Conservation (phyloP, 169 alveolate genomes). For the Plasmodium cynomolgi region DNA sequence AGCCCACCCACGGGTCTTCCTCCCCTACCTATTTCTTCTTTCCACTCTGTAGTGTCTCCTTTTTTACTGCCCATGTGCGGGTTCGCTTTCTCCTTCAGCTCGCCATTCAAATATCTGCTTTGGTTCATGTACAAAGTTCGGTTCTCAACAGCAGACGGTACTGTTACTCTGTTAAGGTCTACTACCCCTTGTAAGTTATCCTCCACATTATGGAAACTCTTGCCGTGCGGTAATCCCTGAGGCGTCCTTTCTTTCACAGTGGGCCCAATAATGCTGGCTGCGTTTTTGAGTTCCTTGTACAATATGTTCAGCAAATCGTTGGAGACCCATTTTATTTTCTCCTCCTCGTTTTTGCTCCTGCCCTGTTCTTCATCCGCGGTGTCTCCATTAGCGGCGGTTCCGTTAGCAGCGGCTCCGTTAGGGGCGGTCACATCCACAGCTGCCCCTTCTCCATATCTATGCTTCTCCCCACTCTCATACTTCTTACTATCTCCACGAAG, state of each 20-base stretch:
- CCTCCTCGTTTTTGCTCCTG: neutral
- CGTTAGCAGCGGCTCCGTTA: neutral
- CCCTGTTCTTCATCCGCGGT: neutral
- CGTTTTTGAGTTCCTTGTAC: conserved; percentile 12
- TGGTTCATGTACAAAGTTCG: neutral
- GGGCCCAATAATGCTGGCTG: neutral
- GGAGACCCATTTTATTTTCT: neutral
- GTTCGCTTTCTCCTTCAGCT: neutral
- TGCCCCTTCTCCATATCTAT: neutral
- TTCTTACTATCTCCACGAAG: neutral
- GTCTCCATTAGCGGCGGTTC: neutral
- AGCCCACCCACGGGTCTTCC: neutral
- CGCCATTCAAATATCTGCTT: neutral
- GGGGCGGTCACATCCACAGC: neutral
- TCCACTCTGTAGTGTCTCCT: neutral
- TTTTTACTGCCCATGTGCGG: neutral
- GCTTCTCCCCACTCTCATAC: neutral
- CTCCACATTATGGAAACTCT: neutral
- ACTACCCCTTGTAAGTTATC: neutral
- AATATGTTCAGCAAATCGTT: conserved; percentile 1
- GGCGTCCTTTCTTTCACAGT: neutral
- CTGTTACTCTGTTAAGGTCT: neutral
- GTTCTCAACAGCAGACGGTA: neutral
- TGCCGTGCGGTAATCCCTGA: neutral
- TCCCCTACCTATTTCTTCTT: neutral